These are phyloP conservation scores for Rhododendron ferrugineum DNA, from an alignment of 148 eudicot species.

Conservation along the genomic window DNA sequence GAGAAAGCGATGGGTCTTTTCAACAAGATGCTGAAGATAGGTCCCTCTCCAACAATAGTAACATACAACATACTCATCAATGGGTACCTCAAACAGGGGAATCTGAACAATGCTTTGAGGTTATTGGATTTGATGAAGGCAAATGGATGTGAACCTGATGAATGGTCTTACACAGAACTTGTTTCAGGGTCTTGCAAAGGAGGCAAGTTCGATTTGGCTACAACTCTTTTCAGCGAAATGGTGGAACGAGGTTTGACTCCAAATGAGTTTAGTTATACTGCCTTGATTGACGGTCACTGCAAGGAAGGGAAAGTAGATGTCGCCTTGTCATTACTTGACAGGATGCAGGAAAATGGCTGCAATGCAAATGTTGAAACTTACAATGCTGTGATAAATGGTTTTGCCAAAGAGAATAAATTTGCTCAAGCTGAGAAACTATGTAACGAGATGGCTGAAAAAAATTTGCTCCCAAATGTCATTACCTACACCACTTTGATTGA, in stretches of 20 bases:
- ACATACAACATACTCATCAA: constrained; percentile 68
- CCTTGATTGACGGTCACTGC: constrained; percentile 62
- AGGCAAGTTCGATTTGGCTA: constrained; percentile 46
- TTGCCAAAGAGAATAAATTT: constrained; percentile 39
- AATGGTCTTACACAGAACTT: constrained; percentile 60
- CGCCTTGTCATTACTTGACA: constrained; percentile 44
- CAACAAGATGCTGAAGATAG: constrained; percentile 44
- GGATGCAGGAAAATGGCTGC: constrained; percentile 48
- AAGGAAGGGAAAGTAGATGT: constrained; percentile 49
- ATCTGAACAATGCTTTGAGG: constrained; percentile 51
- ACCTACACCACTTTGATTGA: constrained; percentile 65
- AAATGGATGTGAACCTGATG: constrained; percentile 59
- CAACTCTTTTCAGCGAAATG: constrained; percentile 50
- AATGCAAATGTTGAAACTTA: constrained; percentile 39
- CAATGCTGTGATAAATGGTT: constrained; percentile 58
- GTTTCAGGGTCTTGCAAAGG: constrained; percentile 60
- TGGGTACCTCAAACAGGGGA: constrained; percentile 37
- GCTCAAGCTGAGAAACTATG: constrained; percentile 46
- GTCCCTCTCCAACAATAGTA: constrained; percentile 43
- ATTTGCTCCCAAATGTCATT: constrained; percentile 51
- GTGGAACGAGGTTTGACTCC: constrained; percentile 48
- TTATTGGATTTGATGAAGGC: constrained; percentile 62
- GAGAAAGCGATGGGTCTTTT: constrained; percentile 61
- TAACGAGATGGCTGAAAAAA: constrained; percentile 36
- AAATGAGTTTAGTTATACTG: constrained; percentile 44